Base-by-base conservation (phyloP, 2,329 filamentous ascomycete genomes). In the Aspergillus udagawae region DNA sequence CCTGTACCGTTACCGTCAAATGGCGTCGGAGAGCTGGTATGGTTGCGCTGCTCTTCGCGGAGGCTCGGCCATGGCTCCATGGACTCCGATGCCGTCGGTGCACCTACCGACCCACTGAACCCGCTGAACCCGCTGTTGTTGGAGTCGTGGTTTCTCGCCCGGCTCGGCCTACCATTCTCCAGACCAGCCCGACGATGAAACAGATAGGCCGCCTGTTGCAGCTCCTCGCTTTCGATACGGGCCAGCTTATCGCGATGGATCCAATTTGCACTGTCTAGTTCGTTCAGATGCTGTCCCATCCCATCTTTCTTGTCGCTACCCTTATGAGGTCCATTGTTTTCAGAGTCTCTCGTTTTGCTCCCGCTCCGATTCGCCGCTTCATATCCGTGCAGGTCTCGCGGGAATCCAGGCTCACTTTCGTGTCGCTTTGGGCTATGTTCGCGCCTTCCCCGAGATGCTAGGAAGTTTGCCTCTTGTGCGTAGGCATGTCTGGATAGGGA, bases 221-320 rank as follows among this genome's bases (percentile, higher is more conserved):
- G 64, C 62, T 81, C 79, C 66, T 80, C 76, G 55, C 77, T 80
- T 63, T 81, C 79, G 35, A 81, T 81, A 54, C 73, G 74, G 23
- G 78, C 78, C 56, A 81, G 63, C 63, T 81, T 81, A 62, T 81
- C 79, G 9, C 79, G 72, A 59, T 81, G 79, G 53, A 81, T 81
- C 79, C 79, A 81, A 42, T 77, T 75, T 56, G 75, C 74, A 21
- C 71, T 62, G n/a, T 75, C 71, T 35, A 67, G 55, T 12, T 67
- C 61, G 10, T 62, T 51, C 35, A 56, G 29, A 27, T 60, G 53
- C 28, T 58, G 12, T 7, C 55, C 52, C n/a, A 50, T 59, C 25
- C 63, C 64, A 3, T 67, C 66, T 35, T 61, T 62, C 35, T 55
- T 45, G 7, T 67, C 63, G 12, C 54, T 51, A 48, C 54, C 65